Evolutionary conservation across 257 asterid genomes (phyloP).

Genomic region (Linaria vulgaris): DNA sequence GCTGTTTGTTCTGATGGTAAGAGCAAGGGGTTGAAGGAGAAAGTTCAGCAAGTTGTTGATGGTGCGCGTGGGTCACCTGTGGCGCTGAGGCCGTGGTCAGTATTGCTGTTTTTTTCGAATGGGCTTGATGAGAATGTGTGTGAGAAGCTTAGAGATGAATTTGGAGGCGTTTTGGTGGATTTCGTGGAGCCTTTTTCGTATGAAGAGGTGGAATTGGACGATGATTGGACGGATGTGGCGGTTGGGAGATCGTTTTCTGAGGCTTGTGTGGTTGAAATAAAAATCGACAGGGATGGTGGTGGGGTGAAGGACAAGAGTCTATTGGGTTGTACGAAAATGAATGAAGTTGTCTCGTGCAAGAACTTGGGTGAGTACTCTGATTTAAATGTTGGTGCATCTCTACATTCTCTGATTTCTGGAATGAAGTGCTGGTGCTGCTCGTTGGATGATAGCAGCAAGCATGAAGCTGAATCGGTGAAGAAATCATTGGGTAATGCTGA

Average conservation of each 20-base stretch:
- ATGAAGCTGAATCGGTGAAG: constrained; percentile 26
- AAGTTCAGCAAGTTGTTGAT: constrained; percentile 43
- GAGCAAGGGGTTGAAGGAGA: constrained; percentile 51
- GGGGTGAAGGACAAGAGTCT: constrained; percentile 19
- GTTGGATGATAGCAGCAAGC: constrained; percentile 27
- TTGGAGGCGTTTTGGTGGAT: constrained; percentile 47
- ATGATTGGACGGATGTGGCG: constrained; percentile 55
- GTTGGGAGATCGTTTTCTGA: constrained; percentile 51
- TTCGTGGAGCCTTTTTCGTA: constrained; percentile 36
- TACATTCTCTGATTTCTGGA: constrained; percentile 47
- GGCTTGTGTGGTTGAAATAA: constrained; percentile 55
- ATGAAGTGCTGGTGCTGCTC: constrained; percentile 64
- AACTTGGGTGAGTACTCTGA: constrained; percentile 31
- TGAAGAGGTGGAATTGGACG: constrained; percentile 49
- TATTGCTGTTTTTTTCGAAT: constrained; percentile 69
- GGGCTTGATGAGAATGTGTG: constrained; percentile 48
- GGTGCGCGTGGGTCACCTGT: constrained; percentile 65
- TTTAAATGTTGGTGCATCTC: constrained; percentile 43
- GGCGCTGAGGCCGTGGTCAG: constrained; percentile 55
- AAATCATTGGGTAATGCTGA: constrained; percentile 26
- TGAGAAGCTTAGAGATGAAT: constrained; percentile 46
- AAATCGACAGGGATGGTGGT: constrained; percentile 27
- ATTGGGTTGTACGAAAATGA: constrained; percentile 14
- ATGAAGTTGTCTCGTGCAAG: constrained; percentile 28
- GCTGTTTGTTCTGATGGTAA: constrained; percentile 28